Base-by-base conservation (phyloP, 2,329 filamentous ascomycete species). In the Alternaria sp. region DNA sequence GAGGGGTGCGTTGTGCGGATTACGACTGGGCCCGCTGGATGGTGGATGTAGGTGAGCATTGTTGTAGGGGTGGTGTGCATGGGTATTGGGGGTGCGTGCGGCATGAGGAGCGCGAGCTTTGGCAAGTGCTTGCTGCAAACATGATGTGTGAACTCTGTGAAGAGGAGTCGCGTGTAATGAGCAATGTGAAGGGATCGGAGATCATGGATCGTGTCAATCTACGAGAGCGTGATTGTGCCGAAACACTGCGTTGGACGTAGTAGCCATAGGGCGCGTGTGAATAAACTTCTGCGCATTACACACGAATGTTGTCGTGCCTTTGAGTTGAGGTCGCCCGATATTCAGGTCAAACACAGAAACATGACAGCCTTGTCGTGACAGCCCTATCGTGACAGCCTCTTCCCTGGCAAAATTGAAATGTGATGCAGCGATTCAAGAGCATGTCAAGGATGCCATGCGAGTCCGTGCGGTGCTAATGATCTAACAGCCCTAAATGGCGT, bases 11-110 rank as follows among this genome's bases (percentile, higher is more conserved):
- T 60, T 25, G 51, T 64, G 21, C 50, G 51, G 28, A 63, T 58
- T 28, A 53, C 51, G 8, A 58, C 21, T 25, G 56, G 55, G 55
- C 58, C 58, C 5, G 55, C 58, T 28, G 47, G 51, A 43, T 63
- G 59, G 64, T 64, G 61, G 49, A 57, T 56, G 41, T 37, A 60
- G 33, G 21, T 50, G 37, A 60, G 44, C 60, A 63, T 60, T 25
- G 54, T 53, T 60, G 43, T 12, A 37, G 20, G n/a, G 54, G 37
- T 41, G n/a, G 37, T 41, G 15, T 41, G 37, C 9, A 18, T 41
- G 37, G 37, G 15, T 41, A 18, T 18, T 58, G 33, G 47, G 49
- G 49, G 53, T 47, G 33, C 51, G 46, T 46, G 30, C 41, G 20
- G 10, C 55, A 25, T 15, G 44, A 46, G 20, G 21, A 46, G 44